Evolutionary conservation across 306 rosid genomes (phyloP).

Genomic region (Gastrolobium villosum): DNA sequence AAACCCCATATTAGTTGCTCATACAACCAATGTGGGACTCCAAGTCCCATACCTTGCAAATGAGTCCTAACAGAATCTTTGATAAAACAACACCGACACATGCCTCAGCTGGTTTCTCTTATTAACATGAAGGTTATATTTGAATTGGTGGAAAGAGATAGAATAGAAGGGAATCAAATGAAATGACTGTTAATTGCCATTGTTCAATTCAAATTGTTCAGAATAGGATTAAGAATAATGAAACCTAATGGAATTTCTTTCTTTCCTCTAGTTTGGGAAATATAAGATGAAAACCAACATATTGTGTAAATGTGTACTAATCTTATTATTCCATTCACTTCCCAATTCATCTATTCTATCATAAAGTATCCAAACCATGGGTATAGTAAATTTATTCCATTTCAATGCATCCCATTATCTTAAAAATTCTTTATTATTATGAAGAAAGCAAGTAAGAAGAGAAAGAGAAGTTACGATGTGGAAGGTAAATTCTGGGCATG

Average conservation of each 20-base stretch:
- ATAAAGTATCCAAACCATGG: too few species aligned
- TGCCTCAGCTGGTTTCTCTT: background rate
- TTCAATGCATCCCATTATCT: too few species aligned
- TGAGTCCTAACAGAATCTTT: too few species aligned
- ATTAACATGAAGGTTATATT: background rate
- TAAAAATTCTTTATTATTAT: background rate
- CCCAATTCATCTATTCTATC: background rate
- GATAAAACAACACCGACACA: background rate
- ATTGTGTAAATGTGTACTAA: too few species aligned
- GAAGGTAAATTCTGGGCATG: constrained; percentile 62
- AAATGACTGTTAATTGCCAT: background rate
- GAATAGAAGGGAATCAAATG: background rate
- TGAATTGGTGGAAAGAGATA: background rate
- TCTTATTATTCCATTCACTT: background rate
- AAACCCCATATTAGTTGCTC: too few species aligned
- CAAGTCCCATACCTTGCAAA: too few species aligned
- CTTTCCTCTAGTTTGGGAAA: too few species aligned
- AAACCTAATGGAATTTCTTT: background rate
- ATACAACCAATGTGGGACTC: too few species aligned
- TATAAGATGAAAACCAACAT: too few species aligned
- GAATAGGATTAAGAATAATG: background rate
- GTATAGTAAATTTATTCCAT: too few species aligned
- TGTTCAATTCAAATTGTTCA: background rate
- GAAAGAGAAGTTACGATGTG: constrained; percentile 47
- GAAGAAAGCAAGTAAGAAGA: background rate